phyloP scores from a whole-genome alignment of 2,329 filamentous ascomycete genomes.

The Sclerotinia spermophila region DNA sequence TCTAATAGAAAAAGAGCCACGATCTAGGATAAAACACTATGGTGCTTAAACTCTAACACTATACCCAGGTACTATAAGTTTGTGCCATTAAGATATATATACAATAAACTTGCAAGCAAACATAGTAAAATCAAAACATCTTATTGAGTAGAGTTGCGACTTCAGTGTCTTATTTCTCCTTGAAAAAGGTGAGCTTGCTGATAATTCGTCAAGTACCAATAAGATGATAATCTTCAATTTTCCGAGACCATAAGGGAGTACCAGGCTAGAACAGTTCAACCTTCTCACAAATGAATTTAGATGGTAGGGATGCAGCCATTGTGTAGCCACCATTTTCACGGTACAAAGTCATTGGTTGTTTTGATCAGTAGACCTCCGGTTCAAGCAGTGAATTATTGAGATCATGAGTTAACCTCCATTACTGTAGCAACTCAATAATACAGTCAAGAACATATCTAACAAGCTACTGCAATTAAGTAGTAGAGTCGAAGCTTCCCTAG shows the following conservation, averaged over 20 bases:
- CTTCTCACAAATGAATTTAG: not conserved
- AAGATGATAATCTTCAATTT: not conserved
- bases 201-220: not conserved
- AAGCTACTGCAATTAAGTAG: not conserved
- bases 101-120: rapidly evolving
- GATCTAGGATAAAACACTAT: not conserved
- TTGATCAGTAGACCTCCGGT: not conserved
- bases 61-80: not conserved
- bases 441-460: no score
- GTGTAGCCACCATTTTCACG: not conserved
- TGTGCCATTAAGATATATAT: not conserved
- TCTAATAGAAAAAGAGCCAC: not conserved
- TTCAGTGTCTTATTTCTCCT: not conserved
- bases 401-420: no score
- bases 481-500: not conserved
- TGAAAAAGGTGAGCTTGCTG: no score
- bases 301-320: not conserved
- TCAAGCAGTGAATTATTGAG: not conserved
- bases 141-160: not conserved
- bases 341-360: not conserved
- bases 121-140: not conserved
- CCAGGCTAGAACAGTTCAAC: not conserved
- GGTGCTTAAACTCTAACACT: rapidly evolving
- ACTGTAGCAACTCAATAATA: no score
- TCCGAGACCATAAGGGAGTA: rapidly evolving